Conservation (phyloP, 306 rosid genomes). For the Bauhinia variegata region DNA sequence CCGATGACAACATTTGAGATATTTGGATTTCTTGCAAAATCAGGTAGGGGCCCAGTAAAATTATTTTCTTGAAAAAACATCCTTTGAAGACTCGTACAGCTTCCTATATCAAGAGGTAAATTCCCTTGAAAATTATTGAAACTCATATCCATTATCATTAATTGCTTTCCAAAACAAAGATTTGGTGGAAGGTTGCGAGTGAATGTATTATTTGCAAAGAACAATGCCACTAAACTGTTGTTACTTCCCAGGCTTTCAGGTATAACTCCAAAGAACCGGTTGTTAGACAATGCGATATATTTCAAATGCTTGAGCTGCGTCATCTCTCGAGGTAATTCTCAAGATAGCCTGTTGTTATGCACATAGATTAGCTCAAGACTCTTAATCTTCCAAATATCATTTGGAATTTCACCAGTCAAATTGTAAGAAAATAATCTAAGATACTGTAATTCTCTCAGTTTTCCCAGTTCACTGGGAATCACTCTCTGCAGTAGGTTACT, state of each 20-base stretch:
- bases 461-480: slow-evolving; percentile 52
- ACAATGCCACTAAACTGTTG: slow-evolving; percentile 62
- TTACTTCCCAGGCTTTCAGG: slow-evolving; percentile 77
- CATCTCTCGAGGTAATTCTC: slow-evolving; percentile 72
- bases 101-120: slow-evolving; percentile 68
- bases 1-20: slow-evolving; percentile 57
- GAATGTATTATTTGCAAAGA: slow-evolving; percentile 66
- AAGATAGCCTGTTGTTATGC: slow-evolving; percentile 68
- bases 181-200: slow-evolving; percentile 68
- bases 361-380: slow-evolving; percentile 58
- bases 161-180: slow-evolving; percentile 68
- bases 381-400: slow-evolving; percentile 78
- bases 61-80: slow-evolving; percentile 54
- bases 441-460: slow-evolving; percentile 47
- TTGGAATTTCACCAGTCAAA: slow-evolving; percentile 76
- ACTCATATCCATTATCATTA: slow-evolving; percentile 53
- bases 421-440: slow-evolving; percentile 60
- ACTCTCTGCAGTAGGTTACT: too few species aligned
- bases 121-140: slow-evolving; percentile 64
- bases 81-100: slow-evolving; percentile 68
- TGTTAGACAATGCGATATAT: slow-evolving; percentile 64
- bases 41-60: slow-evolving; percentile 68
- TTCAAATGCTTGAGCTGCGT: slow-evolving; percentile 64
- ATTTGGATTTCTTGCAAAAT: slow-evolving; percentile 40
- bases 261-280: slow-evolving; percentile 73